Percentiles rank a stretch among this genome's conserved stretches.
Evolutionary conservation across 2,329 filamentous ascomycete species (phyloP).

Genomic region (Claviceps humidiphila): DNA sequence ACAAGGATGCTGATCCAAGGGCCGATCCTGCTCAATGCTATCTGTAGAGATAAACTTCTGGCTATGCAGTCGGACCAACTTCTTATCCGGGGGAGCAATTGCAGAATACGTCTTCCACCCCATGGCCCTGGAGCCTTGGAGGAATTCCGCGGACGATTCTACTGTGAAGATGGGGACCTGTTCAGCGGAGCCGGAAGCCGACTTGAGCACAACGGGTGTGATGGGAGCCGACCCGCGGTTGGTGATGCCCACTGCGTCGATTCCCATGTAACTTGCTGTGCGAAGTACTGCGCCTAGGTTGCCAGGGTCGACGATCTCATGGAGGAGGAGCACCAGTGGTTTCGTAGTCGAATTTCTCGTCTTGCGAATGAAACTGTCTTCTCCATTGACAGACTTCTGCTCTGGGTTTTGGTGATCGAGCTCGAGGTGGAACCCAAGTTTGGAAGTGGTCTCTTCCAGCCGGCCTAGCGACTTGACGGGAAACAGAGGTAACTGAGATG

Average conservation of each 20-base stretch:
- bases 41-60: slow-evolving; percentile 36
- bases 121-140: slow-evolving; percentile 49
- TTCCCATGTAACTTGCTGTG: slow-evolving; percentile 80
- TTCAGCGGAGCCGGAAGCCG: slow-evolving; percentile 79
- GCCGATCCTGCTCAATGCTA: slow-evolving; percentile 35
- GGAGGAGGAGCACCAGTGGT: slow-evolving; percentile 61
- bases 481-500: slow-evolving; percentile 64
- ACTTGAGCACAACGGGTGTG: slow-evolving; percentile 68
- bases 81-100: slow-evolving; percentile 33
- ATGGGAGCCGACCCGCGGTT: slow-evolving; percentile 60
- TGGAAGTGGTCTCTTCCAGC: slow-evolving; percentile 29
- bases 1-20: slow-evolving; percentile 48
- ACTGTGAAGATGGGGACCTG: slow-evolving; percentile 61
- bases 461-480: slow-evolving; percentile 48
- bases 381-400: slow-evolving; percentile 61
- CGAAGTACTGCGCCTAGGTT: slow-evolving; percentile 86
- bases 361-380: slow-evolving; percentile 32
- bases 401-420: slow-evolving; percentile 60
- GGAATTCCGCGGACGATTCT: slow-evolving; percentile 52
- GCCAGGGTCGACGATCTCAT: slow-evolving; percentile 70
- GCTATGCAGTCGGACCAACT: slow-evolving; percentile 19
- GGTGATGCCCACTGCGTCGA: slow-evolving; percentile 69
- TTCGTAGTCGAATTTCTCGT: slow-evolving; percentile 27
- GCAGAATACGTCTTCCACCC: slow-evolving; percentile 82
- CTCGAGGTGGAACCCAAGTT: slow-evolving; percentile 42